Evolutionary conservation across 2,329 filamentous ascomycete species (phyloP).

Genomic region (Stachybotrys chlorohalonatus): DNA sequence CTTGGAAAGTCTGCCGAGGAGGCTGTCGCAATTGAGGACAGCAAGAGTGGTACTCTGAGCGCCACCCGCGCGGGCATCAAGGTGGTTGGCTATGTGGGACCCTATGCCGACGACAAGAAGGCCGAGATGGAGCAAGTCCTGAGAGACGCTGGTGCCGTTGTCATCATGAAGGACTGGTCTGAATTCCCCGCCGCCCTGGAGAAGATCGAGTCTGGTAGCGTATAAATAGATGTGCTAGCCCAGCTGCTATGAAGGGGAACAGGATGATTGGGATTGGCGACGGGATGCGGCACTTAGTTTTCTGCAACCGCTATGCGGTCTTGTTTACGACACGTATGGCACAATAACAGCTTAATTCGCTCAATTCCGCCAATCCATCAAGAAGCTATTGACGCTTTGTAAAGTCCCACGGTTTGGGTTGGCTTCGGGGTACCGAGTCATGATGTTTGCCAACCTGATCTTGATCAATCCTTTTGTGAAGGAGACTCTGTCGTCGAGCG

Average conservation of each 20-base stretch:
- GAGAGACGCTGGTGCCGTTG: slow-evolving; percentile 49
- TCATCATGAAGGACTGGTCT: slow-evolving; percentile 53
- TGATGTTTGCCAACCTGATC: slow-evolving; percentile 70
- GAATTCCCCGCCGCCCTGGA: slow-evolving; percentile 41
- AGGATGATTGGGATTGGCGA: too few species aligned
- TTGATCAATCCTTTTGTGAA: slow-evolving; percentile 73
- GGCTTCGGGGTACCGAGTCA: slow-evolving; percentile 65
- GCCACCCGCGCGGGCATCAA: slow-evolving; percentile 67
- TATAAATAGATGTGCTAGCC: slow-evolving; percentile 10
- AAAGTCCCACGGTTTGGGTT: slow-evolving; percentile 80
- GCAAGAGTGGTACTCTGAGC: slow-evolving; percentile 73
- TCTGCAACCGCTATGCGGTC: neutral
- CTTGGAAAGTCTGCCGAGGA: slow-evolving; percentile 63
- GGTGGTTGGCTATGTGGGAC: slow-evolving; percentile 77
- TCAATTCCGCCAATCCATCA: slow-evolving; percentile 53
- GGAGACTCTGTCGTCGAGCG: slow-evolving; percentile 10
- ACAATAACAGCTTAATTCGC: slow-evolving; percentile 8
- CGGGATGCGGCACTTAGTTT: neutral
- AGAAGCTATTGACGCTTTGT: slow-evolving; percentile 83
- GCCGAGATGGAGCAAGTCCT: slow-evolving; percentile 57
- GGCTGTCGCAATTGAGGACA: slow-evolving; percentile 79
- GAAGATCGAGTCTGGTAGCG: slow-evolving; percentile 33
- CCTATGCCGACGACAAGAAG: slow-evolving; percentile 55
- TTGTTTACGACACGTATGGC: slow-evolving; percentile 5
- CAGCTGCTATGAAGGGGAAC: too few species aligned